Conservation (phyloP, 371 early-diverging fungal species). For the Rhizomucor pusillus region DNA sequence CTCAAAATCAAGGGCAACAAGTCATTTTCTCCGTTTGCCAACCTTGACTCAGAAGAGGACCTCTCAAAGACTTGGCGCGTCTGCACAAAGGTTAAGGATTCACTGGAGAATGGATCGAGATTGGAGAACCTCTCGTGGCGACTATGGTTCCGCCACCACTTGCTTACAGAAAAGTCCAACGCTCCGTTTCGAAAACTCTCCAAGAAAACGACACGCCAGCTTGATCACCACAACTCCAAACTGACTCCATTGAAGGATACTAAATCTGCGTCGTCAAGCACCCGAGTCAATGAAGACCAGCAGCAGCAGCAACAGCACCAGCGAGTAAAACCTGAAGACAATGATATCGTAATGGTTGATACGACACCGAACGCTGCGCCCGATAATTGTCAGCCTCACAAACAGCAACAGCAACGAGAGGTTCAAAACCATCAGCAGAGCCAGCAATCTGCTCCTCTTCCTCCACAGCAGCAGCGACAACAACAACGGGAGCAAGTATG, state of each 20-base stretch:
- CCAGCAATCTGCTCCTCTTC: slow-evolving; percentile 8
- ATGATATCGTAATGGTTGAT: too few relatives aligned
- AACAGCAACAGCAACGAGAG: slow-evolving; percentile 1
- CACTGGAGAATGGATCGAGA: slow-evolving; percentile 81
- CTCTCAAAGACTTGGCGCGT: slow-evolving; percentile 81
- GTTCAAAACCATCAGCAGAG: slow-evolving; percentile 10
- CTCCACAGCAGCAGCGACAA: slow-evolving; percentile 9
- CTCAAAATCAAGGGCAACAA: slow-evolving; percentile 78
- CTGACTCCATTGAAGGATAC: not conserved
- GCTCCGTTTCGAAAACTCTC: slow-evolving; percentile 40
- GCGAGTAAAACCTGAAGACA: too few relatives aligned
- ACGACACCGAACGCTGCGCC: not conserved
- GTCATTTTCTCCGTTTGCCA: slow-evolving; percentile 71
- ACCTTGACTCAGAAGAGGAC: slow-evolving; percentile 71
- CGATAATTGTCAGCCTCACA: not conserved
- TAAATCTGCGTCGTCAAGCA: too few relatives aligned
- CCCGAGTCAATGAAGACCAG: too few relatives aligned
- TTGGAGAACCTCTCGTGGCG: slow-evolving; percentile 90
- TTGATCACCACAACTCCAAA: slow-evolving; percentile 23
- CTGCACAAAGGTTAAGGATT: slow-evolving; percentile 86
- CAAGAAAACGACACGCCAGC: slow-evolving; percentile 30
- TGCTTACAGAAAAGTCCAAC: slow-evolving; percentile 38
- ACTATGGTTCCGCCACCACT: slow-evolving; percentile 66
- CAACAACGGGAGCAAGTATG: slow-evolving; percentile 9
- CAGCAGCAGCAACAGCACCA: too few relatives aligned